Evolutionary conservation across 176 grass and related monocot species (phyloP), one percentile per base, ranked within the genome.

Genomic region (Avena insularis): DNA sequence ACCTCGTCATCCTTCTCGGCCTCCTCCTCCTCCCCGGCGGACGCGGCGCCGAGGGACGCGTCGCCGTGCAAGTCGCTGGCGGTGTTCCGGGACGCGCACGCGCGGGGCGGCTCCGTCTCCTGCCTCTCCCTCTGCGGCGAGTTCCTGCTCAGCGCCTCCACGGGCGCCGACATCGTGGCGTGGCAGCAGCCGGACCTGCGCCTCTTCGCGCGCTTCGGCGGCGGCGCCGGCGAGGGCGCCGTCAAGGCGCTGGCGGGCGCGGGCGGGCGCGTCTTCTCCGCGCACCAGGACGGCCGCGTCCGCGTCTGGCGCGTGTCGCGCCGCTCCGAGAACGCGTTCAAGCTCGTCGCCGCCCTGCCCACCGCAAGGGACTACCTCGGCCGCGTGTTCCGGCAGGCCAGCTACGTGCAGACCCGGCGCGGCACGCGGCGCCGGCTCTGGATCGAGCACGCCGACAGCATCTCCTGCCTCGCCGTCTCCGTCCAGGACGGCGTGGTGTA

Each of bases 401-500:
- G 93, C 83, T 98, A 98, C 67, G 92, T 94, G 3, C 92, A 90
- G 79, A 87, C 88, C 4, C 87, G 90, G 45, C 86, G 94, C 33
- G 45, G 81, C 83, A 85, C 64, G 13, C 13, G 86, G 64, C 85
- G 85, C 4, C 70, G 83, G 21, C 94, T 96, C 67, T 98, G 97
- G 97, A 98, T 98, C 89, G 92, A 98, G 80, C 97, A 98, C 78
- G 92, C 92, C 8, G 97, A 98, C 59, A 98, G 97, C 87, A 96
- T 98, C 89, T 98, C 97, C 58, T 98, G 94, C 90, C 94, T 98
- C 82, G 90, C 97, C 45, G 92, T 91, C 54, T 83, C 97, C 25
- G 94, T 90, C 23, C 88, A 93, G n/a, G 85, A 91, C 47, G 94
- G 91, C 80, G 56, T 78, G 5, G 81, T 96, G 2, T 98, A 98